These are phyloP conservation scores for Aspergillus proliferans DNA, from an alignment of 2,329 filamentous ascomycete species.

Conservation along the genomic window DNA sequence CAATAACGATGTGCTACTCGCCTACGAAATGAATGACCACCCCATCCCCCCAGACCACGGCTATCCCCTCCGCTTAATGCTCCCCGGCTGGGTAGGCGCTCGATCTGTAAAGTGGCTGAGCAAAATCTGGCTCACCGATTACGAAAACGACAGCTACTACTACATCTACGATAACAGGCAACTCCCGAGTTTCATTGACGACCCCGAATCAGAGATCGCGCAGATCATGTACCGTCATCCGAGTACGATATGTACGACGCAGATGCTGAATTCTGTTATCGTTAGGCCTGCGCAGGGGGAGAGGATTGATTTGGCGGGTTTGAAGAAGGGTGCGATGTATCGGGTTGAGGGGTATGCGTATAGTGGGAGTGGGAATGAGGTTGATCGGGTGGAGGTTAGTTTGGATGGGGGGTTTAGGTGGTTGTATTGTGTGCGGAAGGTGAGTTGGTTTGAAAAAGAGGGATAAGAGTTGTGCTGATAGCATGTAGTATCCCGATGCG, in stretches of 20 bases:
- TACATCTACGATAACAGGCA: slow-evolving; percentile 49
- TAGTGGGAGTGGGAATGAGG: slow-evolving; percentile 46
- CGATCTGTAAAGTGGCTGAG: slow-evolving; percentile 40
- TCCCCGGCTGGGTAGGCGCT: slow-evolving; percentile 39
- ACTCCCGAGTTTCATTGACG: slow-evolving; percentile 44
- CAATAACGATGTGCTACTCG: slow-evolving; percentile 44
- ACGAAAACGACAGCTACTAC: slow-evolving; percentile 39
- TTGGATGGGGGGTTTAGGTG: slow-evolving; percentile 45
- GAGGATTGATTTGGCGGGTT: slow-evolving; percentile 32
- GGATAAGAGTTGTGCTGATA: neutral
- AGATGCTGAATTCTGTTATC: slow-evolving; percentile 46
- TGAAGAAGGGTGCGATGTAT: slow-evolving; percentile 37
- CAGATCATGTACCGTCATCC: slow-evolving; percentile 43
- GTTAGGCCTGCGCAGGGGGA: slow-evolving; percentile 43
- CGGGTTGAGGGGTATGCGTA: slow-evolving; percentile 46
- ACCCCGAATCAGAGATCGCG: slow-evolving; percentile 45
- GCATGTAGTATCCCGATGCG: slow-evolving; percentile 37
- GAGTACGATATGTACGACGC: slow-evolving; percentile 44
- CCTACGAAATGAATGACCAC: slow-evolving; percentile 38
- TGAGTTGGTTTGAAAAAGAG: slow-evolving; percentile 9
- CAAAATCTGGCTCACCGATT: slow-evolving; percentile 36
- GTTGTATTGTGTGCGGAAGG: slow-evolving; percentile 44
- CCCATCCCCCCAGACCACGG: slow-evolving; percentile 39
- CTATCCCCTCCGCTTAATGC: slow-evolving; percentile 37
- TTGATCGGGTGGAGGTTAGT: slow-evolving; percentile 46